Evolutionary conservation across 169 alveolate species (phyloP).

Genomic region (Plasmodium knowlesi): DNA sequence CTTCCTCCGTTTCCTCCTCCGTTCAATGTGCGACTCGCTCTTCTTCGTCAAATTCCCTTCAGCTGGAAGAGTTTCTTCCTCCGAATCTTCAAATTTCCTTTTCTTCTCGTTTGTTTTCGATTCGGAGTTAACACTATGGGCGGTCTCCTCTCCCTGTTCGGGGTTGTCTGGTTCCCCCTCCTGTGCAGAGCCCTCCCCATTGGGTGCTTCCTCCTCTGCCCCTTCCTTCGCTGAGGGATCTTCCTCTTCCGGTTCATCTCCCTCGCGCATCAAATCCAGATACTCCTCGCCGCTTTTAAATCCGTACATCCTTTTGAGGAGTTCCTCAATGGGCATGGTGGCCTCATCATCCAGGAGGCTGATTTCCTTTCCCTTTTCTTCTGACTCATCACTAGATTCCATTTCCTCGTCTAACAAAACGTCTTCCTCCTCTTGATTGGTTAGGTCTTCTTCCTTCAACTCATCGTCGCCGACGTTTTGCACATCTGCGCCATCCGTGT

Average conservation of each 20-base stretch:
- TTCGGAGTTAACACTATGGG: no score
- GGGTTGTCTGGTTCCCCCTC: background rate
- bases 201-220: background rate
- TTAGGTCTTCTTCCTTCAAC: slow-evolving; percentile 35
- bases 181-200: background rate
- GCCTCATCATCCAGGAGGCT: slow-evolving; percentile 47
- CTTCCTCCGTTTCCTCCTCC: slow-evolving; percentile 31
- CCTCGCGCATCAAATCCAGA: slow-evolving; percentile 12
- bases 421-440: slow-evolving; percentile 58
- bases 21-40: background rate
- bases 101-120: slow-evolving; percentile 1
- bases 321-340: slow-evolving; percentile 33
- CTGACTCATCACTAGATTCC: slow-evolving; percentile 35
- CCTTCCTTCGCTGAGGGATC: background rate
- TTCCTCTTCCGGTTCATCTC: background rate
- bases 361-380: slow-evolving; percentile 43
- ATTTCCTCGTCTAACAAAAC: slow-evolving; percentile 30
- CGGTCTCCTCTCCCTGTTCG: background rate
- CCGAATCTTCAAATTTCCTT: background rate
- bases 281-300: slow-evolving; percentile 24
- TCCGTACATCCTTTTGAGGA: slow-evolving; percentile 12
- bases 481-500: background rate
- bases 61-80: background rate
- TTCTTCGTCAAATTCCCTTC: background rate
- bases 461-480: background rate